phyloP scores from a whole-genome alignment of 176 grass and related monocot species.

The Cenchrus purpureus region DNA sequence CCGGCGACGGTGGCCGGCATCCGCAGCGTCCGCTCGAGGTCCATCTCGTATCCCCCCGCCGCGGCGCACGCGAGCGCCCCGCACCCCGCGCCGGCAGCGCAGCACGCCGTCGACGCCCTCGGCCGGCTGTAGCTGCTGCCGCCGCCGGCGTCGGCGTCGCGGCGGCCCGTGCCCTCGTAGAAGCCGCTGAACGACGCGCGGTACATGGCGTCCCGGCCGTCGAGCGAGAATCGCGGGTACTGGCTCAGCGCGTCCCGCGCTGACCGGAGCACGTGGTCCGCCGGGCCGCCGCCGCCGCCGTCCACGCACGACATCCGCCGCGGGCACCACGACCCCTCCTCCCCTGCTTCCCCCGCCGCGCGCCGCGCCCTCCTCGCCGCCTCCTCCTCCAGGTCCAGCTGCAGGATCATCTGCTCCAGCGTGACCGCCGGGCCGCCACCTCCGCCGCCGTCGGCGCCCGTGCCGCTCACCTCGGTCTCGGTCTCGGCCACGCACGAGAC shows the following conservation, averaged over 20 bases:
- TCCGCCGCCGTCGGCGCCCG: background rate
- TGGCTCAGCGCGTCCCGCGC: conserved; percentile 76
- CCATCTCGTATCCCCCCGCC: conserved; percentile 56
- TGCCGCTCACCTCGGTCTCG: conserved; percentile 41
- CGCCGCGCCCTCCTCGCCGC: conserved; percentile 55
- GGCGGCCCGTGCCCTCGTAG: conserved; percentile 31
- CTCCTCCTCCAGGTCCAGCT: conserved; percentile 86
- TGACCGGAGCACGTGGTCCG: conserved; percentile 78
- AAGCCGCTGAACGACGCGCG: conserved; percentile 68
- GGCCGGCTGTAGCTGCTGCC: background rate
- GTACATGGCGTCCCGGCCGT: conserved; percentile 94
- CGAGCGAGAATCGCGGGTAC: conserved; percentile 92
- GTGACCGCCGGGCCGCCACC: conserved; percentile 39
- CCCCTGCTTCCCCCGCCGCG: background rate
- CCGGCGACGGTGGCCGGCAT: conserved; percentile 73
- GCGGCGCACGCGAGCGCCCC: conserved; percentile 29
- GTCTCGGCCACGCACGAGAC: conserved; percentile 61
- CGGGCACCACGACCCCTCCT: conserved; percentile 19
- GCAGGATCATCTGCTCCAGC: conserved; percentile 95
- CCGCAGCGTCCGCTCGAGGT: conserved; percentile 65
- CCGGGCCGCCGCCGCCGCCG: conserved; percentile 36
- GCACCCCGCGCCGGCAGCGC: conserved; percentile 33
- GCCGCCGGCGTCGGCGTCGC: background rate
- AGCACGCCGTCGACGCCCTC: conserved; percentile 42
- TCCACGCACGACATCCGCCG: conserved; percentile 89